Conservation (phyloP, 148 eudicot genomes). For the Chenopodium formosanum region DNA sequence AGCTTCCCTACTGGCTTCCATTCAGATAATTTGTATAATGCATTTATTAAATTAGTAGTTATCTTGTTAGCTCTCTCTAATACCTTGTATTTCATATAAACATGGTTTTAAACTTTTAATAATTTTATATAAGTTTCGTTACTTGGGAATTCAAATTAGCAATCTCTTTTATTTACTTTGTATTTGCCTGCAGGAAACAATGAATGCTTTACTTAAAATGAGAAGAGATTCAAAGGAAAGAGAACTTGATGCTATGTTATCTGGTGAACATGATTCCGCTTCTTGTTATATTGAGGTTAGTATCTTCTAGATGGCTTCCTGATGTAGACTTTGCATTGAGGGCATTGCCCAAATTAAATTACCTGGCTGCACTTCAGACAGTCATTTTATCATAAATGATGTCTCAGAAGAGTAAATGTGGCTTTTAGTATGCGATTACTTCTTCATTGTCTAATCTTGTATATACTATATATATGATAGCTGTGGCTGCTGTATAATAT, state of each 20-base stretch:
- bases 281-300: slow-evolving; percentile 94
- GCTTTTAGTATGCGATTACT: neutral
- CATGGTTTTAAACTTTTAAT: neutral
- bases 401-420: neutral
- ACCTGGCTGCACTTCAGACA: neutral
- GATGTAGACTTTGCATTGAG: neutral
- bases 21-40: neutral
- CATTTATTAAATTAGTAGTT: neutral
- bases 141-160: neutral
- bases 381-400: neutral
- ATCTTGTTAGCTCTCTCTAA: slow-evolving; percentile 1
- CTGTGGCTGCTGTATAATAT: too few species aligned
- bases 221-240: slow-evolving; percentile 77
- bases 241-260: slow-evolving; percentile 84
- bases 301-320: neutral
- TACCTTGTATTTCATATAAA: neutral
- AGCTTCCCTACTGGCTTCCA: neutral
- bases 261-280: slow-evolving; percentile 86
- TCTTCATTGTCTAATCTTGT: neutral
- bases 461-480: too few species aligned
- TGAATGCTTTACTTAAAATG: slow-evolving; percentile 71
- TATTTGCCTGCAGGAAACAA: slow-evolving; percentile 52
- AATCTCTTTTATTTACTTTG: neutral
- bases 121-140: neutral
- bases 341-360: neutral